Base-by-base conservation (phyloP, 2,329 filamentous ascomycete genomes). In the Pseudocercospora ulei region DNA sequence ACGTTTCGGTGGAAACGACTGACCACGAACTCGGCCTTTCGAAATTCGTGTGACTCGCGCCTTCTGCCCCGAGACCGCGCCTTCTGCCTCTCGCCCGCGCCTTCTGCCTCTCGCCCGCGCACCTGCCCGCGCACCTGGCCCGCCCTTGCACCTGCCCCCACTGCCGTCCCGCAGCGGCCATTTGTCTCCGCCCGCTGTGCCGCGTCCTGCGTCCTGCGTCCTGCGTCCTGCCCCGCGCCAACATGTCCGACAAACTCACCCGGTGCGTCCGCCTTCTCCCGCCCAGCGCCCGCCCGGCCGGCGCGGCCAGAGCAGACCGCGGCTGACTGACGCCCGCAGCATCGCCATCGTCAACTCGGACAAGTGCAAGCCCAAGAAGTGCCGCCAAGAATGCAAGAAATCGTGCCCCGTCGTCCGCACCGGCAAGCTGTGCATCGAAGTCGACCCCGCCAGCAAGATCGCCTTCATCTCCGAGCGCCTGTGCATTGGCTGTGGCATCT, bases 401-500 rank as follows among this genome's bases (percentile, higher is more conserved):
- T 88, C 87, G 18, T 98, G 90, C 64, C 86, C 92, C 18, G 90
- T 98, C 48, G 90, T 98, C 54, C 83, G 88, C 58, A 93, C 87
- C 45, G 90, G 90, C 66, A 96, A 95, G 72, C 78, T 92, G 53
- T 94, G 87, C 67, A 95, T 96, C 62, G 88, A 98, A 71, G 92
- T 98, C 57, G 72, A 75, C 37, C 70, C 83, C 48, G 76, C 83
- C 42, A 92, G 88, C 51, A 88, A 88, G 60, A 88, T 98, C 56
- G 90, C 90, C 62, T 98, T 95, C 73, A 93, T 98, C 59, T 96
- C 88, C 51, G 90, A 98, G 66, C 78, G 77, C 49, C 77, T 95
- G 47, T 95, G 88, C 64, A 95, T 96, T 58, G 90, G 90, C 65
- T 98, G 92, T 62, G 92, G 90, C 79, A 98, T 98, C 69, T 98